Base-by-base conservation (phyloP, 345 rosid species). In the Lepidium sativum region DNA sequence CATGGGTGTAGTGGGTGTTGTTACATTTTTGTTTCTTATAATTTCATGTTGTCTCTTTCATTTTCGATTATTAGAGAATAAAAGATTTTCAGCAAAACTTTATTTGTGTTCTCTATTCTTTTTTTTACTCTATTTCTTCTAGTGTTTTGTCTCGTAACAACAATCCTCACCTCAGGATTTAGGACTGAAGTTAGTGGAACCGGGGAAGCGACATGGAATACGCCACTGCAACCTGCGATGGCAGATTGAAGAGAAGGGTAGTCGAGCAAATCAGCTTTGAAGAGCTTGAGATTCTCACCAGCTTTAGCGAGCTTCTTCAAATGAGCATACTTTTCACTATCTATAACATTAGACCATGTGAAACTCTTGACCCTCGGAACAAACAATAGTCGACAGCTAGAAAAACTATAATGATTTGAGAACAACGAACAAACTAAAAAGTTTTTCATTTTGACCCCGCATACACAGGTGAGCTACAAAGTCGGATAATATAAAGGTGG, bases 141-240 rank as follows among this genome's bases (percentile, higher is more conserved):
- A n/a, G n/a, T n/a, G n/a, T n/a, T n/a, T n/a, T n/a, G n/a, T n/a
- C n/a, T n/a, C n/a, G n/a, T n/a, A n/a, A n/a, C n/a, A n/a, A n/a
- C n/a, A n/a, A n/a, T n/a, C 62, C 53, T 63, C 63, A 50, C 76
- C 68, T 76, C 76, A 29, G 82, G 82, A 75, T 82, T 79, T 11
- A 80, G 55, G 6, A 75, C 76, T 60, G 74, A 16, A 53, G 76
- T 6, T 42, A 75, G 42, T 15, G 87, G 87, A 73, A 87, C 86
- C 0, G 91, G 96, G 31, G 75, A 71, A 47, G 89, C 96, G 1
- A 83, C 86, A 73, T 87, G 97, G 69, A 91, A 79, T 50, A 86
- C 88, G 2, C 87, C 91, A 6, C 1, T 45, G 60, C 86, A 90
- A 13, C 95, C 92, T 18, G 52, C 9, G 12, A 84, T 70, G 0